Conservation (phyloP, 1,284 basidiomycete genomes). For the Cutaneotrichosporon arboriforme region DNA sequence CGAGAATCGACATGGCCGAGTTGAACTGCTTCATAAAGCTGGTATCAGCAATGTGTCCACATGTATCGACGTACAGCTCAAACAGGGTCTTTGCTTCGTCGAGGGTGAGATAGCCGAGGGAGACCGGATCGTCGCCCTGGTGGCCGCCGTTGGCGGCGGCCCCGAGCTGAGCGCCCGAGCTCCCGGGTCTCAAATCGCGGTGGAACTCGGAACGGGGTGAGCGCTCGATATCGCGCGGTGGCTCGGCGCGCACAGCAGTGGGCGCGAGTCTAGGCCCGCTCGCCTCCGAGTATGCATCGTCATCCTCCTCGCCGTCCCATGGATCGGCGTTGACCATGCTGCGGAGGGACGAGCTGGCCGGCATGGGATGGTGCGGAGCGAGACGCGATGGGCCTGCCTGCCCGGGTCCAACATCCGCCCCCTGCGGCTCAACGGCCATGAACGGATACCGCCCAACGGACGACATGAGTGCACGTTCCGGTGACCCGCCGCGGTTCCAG, state of each 20-base stretch:
- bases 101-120: slow-evolving; percentile 25
- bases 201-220: slow-evolving; percentile 3
- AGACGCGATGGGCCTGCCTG: not conserved
- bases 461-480: slow-evolving; percentile 12
- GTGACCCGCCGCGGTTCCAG: slow-evolving; percentile 12
- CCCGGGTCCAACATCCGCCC: not conserved
- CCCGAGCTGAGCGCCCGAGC: not conserved
- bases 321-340: slow-evolving; percentile 21
- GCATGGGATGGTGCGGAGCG: not conserved
- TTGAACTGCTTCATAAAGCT: slow-evolving; percentile 34
- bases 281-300: slow-evolving; percentile 12
- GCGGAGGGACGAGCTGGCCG: slow-evolving; percentile 13
- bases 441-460: slow-evolving; percentile 14
- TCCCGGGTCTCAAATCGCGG: not conserved
- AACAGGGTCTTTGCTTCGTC: slow-evolving; percentile 30
- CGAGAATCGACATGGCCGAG: slow-evolving; percentile 24
- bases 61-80: slow-evolving; percentile 20
- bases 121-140: slow-evolving; percentile 24
- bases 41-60: not conserved
- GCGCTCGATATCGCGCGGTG: not conserved
- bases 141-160: not conserved
- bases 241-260: not conserved
- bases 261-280: not conserved
- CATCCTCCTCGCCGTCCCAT: slow-evolving; percentile 19
- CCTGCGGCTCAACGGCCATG: slow-evolving; percentile 11